Evolutionary conservation across 2,329 filamentous ascomycete genomes (phyloP).

Genomic region (Ceratocystis cubensis): DNA sequence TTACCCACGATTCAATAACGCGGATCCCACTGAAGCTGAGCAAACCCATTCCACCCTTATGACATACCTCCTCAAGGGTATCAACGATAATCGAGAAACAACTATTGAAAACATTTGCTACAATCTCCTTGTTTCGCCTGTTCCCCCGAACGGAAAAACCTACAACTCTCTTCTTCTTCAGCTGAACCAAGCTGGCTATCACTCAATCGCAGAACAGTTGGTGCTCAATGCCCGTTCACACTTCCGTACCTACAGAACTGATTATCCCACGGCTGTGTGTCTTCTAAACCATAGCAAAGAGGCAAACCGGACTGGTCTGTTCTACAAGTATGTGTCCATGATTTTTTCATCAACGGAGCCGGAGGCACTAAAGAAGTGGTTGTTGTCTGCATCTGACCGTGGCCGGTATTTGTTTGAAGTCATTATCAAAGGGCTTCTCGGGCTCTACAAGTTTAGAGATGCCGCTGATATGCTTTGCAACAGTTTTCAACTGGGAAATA

Average conservation of each 20-base stretch:
- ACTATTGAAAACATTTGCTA: slow-evolving; percentile 42
- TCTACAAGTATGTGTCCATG: slow-evolving; percentile 15
- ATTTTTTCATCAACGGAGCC: slow-evolving; percentile 5
- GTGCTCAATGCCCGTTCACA: slow-evolving; percentile 18
- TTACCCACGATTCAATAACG: slow-evolving; percentile 15
- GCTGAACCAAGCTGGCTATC: slow-evolving; percentile 42
- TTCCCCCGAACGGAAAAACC: slow-evolving; percentile 53
- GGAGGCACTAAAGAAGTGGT: slow-evolving; percentile 9
- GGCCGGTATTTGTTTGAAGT: slow-evolving; percentile 31
- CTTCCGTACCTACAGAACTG: slow-evolving; percentile 15
- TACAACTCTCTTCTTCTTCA: slow-evolving; percentile 59
- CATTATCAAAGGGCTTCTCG: slow-evolving; percentile 37
- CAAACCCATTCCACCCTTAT: slow-evolving; percentile 12
- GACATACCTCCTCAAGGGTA: slow-evolving; percentile 17
- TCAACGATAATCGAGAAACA: slow-evolving; percentile 8
- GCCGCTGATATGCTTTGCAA: slow-evolving; percentile 34
- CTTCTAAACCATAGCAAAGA: slow-evolving; percentile 18
- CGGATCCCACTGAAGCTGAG: not conserved
- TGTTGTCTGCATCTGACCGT: slow-evolving; percentile 1
- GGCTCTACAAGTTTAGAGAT: slow-evolving; percentile 35
- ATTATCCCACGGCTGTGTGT: slow-evolving; percentile 18
- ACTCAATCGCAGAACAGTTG: slow-evolving; percentile 40
- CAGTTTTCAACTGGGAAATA: slow-evolving; percentile 30
- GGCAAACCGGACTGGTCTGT: slow-evolving; percentile 16
- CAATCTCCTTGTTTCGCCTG: slow-evolving; percentile 51